These are phyloP conservation scores for Candida easanensis DNA, from an alignment of 805 yeast genomes.

Conservation along the genomic window DNA sequence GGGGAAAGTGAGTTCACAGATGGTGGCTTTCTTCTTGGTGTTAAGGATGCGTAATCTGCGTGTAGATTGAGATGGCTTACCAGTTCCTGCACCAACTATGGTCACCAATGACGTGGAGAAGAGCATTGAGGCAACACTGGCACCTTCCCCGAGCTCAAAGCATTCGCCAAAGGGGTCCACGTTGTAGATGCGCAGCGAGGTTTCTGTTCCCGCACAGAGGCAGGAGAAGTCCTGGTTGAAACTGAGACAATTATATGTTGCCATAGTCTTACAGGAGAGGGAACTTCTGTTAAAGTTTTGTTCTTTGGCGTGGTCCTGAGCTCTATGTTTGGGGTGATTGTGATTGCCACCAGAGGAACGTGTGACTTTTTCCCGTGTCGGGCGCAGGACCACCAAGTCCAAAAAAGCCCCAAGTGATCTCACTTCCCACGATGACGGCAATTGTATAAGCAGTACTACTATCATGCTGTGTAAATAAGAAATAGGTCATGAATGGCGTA, in stretches of 20 bases:
- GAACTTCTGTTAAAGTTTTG: too few species aligned
- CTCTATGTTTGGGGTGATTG: too few species aligned
- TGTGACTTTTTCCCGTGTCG: too few species aligned
- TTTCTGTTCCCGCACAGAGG: slow-evolving; percentile 67
- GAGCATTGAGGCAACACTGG: slow-evolving; percentile 79
- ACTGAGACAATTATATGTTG: slow-evolving; percentile 2
- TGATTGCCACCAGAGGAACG: too few species aligned
- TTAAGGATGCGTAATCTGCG: slow-evolving; percentile 64
- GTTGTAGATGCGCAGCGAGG: slow-evolving; percentile 71
- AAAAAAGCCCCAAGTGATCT: too few species aligned
- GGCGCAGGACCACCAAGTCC: too few species aligned
- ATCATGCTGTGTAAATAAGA: too few species aligned
- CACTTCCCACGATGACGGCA: too few species aligned
- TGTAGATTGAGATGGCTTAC: slow-evolving; percentile 51
- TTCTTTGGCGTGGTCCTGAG: too few species aligned
- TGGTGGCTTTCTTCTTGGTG: slow-evolving; percentile 64
- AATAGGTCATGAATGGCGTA: too few species aligned
- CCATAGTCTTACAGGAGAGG: too few species aligned
- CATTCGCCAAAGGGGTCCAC: slow-evolving; percentile 86
- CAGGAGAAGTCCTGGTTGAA: slow-evolving; percentile 82
- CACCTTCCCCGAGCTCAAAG: slow-evolving; percentile 45
- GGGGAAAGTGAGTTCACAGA: slow-evolving; percentile 89
- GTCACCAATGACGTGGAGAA: slow-evolving; percentile 87
- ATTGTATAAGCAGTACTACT: too few species aligned
- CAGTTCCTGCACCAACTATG: slow-evolving; percentile 74